Evolutionary conservation across 345 rosid species (phyloP).

Genomic region (Abelmoschus esculentus): DNA sequence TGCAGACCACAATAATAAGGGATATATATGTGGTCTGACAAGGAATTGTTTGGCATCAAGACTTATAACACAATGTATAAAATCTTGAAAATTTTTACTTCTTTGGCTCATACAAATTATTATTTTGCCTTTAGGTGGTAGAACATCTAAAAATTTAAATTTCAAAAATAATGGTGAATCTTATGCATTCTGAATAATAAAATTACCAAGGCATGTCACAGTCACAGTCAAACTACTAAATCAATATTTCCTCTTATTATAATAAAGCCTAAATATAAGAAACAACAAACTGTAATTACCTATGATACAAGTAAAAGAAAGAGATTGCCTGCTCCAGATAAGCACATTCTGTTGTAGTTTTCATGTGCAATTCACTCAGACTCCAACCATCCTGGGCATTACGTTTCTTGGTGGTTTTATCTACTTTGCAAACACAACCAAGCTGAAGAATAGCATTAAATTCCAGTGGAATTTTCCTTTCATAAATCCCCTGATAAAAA

Average conservation of each 20-base stretch:
- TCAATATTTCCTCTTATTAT: background rate
- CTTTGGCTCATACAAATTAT: background rate
- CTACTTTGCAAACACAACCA: slow-evolving; percentile 92
- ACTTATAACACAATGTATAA: background rate
- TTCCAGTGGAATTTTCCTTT: slow-evolving; percentile 69
- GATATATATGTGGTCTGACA: background rate
- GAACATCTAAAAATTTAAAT: background rate
- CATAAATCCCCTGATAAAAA: slow-evolving; percentile 76
- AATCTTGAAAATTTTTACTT: background rate
- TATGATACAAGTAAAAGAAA: slow-evolving; percentile 77
- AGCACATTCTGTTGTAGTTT: slow-evolving; percentile 81
- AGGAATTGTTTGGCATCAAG: background rate
- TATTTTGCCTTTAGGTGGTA: background rate
- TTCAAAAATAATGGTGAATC: background rate
- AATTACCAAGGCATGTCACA: background rate
- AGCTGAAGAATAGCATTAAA: slow-evolving; percentile 75
- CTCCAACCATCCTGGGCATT: slow-evolving; percentile 77
- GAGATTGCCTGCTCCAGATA: slow-evolving; percentile 73
- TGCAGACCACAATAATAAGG: background rate
- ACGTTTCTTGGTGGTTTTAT: slow-evolving; percentile 55
- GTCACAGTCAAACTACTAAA: background rate
- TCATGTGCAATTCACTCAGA: slow-evolving; percentile 73
- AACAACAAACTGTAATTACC: slow-evolving; percentile 34
- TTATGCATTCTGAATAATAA: background rate
- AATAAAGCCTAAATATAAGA: slow-evolving; percentile 9